A percentile compares a stretch with the other conserved stretches of the same genome.
These are phyloP conservation scores for Suhomyces wounanorum DNA, from an alignment of 1,139 yeast species.

Conservation along the genomic window DNA sequence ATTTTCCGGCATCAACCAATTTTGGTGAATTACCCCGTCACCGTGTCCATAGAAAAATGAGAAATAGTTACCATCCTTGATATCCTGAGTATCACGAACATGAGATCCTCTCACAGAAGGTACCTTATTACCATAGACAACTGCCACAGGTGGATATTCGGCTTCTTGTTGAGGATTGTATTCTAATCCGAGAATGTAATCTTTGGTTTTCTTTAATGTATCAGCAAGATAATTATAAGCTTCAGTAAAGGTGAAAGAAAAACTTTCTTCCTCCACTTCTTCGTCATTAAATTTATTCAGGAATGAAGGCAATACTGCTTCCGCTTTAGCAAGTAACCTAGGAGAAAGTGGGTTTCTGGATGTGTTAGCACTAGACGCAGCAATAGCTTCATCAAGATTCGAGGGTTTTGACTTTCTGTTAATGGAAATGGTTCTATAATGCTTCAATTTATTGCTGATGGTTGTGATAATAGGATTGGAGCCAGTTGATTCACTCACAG, in stretches of 20 bases:
- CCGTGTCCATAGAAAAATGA: constrained; percentile 87
- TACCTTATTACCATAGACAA: constrained; percentile 75
- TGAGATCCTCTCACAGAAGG: constrained; percentile 84
- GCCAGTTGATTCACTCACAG: not conserved
- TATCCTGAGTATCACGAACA: constrained; percentile 62
- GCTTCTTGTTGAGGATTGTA: constrained; percentile 47
- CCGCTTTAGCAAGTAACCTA: constrained; percentile 1
- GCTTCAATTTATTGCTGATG: constrained; percentile 25
- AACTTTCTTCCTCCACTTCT: constrained; percentile 15
- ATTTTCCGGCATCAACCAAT: constrained; percentile 76
- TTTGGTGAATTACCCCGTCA: constrained; percentile 87
- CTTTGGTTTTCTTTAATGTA: constrained; percentile 61
- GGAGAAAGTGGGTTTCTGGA: constrained; percentile 7
- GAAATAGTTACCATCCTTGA: constrained; percentile 69
- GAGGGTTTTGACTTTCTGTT: constrained; percentile 10
- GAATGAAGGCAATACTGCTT: constrained; percentile 4
- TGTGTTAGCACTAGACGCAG: not conserved
- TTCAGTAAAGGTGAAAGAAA: constrained; percentile 51
- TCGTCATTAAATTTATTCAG: constrained; percentile 3
- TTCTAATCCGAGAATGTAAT: constrained; percentile 58
- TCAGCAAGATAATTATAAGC: constrained; percentile 65
- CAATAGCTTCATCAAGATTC: not conserved
- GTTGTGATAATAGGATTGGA: constrained; percentile 27
- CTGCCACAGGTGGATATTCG: constrained; percentile 78
- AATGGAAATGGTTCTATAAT: constrained; percentile 24